Conservation (phyloP, 352 stramenopile genomes). For the Pythium apleroticum region DNA sequence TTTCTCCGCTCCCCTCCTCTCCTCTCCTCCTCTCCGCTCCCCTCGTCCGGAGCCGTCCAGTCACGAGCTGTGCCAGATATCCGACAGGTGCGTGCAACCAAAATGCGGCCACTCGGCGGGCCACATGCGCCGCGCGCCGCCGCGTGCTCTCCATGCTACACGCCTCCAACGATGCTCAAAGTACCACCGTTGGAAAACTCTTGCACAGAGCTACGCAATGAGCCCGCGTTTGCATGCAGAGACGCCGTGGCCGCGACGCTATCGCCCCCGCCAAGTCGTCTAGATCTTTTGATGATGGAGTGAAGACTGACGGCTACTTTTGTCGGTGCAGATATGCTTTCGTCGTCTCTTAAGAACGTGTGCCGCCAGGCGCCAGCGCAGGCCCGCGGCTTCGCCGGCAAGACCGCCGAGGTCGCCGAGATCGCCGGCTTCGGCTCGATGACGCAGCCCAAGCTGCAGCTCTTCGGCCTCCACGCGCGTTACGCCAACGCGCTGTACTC, state of each 20-base stretch:
- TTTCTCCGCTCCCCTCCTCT: constrained; percentile 12
- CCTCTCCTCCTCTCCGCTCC: constrained; percentile 8
- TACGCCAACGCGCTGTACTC: constrained; percentile 98
- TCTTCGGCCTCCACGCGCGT: constrained; percentile 95
- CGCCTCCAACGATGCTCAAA: background rate
- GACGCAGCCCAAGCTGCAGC: constrained; percentile 89
- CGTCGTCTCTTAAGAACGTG: constrained; percentile 72
- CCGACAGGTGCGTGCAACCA: constrained; percentile 21
- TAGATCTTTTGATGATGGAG: background rate
- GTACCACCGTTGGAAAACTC: background rate
- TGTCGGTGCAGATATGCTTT: constrained; percentile 47
- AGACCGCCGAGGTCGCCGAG: constrained; percentile 52
- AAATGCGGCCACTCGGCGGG: constrained; percentile 5
- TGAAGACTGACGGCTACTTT: background rate
- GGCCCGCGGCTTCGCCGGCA: constrained; percentile 40
- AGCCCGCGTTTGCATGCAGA: background rate
- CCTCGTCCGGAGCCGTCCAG: constrained; percentile 20
- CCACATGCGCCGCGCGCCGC: background rate
- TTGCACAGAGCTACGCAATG: background rate
- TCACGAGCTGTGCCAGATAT: constrained; percentile 28
- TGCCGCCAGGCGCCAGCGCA: constrained; percentile 43
- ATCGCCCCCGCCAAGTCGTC: background rate
- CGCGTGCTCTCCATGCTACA: background rate
- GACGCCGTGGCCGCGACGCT: background rate
- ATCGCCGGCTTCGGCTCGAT: constrained; percentile 79